phyloP scores from a whole-genome alignment of 805 yeast species.

The Candida patagonica region DNA sequence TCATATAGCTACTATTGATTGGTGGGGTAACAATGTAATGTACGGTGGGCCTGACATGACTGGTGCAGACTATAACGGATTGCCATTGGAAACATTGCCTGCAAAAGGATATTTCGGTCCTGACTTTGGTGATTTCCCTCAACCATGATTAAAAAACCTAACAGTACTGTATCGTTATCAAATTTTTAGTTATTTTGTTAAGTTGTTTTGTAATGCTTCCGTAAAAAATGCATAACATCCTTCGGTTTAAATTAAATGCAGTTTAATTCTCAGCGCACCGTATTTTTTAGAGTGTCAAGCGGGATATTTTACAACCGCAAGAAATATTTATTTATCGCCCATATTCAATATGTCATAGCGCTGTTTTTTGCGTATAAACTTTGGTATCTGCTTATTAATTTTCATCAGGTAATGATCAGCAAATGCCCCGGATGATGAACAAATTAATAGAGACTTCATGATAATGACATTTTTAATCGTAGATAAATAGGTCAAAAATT shows the following conservation, averaged over 20 bases:
- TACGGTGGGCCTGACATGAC: constrained; percentile 6
- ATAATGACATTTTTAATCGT: too few species aligned
- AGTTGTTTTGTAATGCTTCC: not conserved
- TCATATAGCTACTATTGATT: constrained; percentile 24
- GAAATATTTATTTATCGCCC: not conserved
- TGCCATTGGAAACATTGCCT: constrained; percentile 2
- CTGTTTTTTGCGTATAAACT: too few species aligned
- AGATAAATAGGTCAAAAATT: too few species aligned
- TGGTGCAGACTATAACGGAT: not conserved
- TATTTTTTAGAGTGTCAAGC: not conserved
- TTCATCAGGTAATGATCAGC: too few species aligned
- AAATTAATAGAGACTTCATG: too few species aligned
- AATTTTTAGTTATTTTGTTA: not conserved
- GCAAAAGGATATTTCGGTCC: constrained; percentile 27
- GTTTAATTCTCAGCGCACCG: not conserved
- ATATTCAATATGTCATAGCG: too few species aligned
- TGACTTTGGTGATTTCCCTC: constrained; percentile 16
- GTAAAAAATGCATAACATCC: not conserved
- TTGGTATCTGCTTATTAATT: too few species aligned
- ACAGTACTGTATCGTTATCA: not conserved
- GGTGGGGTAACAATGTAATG: constrained; percentile 40
- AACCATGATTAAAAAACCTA: not conserved
- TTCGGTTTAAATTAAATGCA: not conserved
- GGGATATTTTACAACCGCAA: not conserved
- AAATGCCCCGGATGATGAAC: too few species aligned